Conservation (phyloP, 805 yeast genomes). For the Cyberlindnera maritima region DNA sequence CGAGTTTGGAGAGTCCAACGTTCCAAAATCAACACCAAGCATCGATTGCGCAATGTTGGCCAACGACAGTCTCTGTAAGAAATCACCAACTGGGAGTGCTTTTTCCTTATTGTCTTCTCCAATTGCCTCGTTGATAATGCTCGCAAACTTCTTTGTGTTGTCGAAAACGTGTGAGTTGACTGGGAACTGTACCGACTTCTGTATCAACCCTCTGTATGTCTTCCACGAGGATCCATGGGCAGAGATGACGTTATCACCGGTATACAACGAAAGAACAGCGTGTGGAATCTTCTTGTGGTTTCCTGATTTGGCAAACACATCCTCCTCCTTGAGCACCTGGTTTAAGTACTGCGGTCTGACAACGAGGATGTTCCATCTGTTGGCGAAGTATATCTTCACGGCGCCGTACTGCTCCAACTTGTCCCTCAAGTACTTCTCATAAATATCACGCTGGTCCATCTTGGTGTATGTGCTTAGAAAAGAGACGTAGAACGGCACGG, state of each 20-base stretch:
- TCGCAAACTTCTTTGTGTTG: conserved; percentile 38
- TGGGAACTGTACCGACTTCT: conserved; percentile 51
- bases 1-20: conserved; percentile 30
- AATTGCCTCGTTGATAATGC: conserved; percentile 25
- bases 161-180: conserved; percentile 34
- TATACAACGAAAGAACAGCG: conserved; percentile 50
- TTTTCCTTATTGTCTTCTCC: conserved; percentile 6
- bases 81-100: conserved; percentile 32
- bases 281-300: conserved; percentile 57
- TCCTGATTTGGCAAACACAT: conserved; percentile 55
- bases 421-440: conserved; percentile 38
- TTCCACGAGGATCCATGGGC: conserved; percentile 55
- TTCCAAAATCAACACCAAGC: conserved; percentile 46
- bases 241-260: conserved; percentile 61
- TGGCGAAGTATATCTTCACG: conserved; percentile 56
- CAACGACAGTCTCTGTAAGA: conserved; percentile 45
- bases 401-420: conserved; percentile 53
- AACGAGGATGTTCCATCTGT: conserved; percentile 58
- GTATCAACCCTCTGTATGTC: conserved; percentile 42
- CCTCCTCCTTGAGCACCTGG: conserved; percentile 47
- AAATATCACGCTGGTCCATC: conserved; percentile 49
- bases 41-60: conserved; percentile 50
- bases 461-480: conserved; percentile 43
- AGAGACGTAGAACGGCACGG: conserved; percentile 58
- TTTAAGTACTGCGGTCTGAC: conserved; percentile 45